Evolutionary conservation across 371 early-diverging fungal genomes (phyloP).

Genomic region (Mucor mucedo): DNA sequence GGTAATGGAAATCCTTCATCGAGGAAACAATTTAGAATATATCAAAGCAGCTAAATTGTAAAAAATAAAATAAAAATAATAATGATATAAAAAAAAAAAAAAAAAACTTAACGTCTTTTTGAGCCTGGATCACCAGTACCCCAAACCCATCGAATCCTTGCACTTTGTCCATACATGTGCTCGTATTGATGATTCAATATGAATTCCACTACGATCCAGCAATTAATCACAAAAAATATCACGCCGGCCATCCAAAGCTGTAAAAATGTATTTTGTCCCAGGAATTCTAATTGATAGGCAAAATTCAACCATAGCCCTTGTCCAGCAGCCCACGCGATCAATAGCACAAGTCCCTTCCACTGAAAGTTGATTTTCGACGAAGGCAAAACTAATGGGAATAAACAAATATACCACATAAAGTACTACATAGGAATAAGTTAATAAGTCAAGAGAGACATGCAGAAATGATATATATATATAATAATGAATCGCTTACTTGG

Average conservation of each 20-base stretch:
- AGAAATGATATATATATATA: not conserved
- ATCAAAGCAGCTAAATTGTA: slow-evolving; percentile 25
- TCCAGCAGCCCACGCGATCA: slow-evolving; percentile 74
- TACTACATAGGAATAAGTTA: slow-evolving; percentile 65
- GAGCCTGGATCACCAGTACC: slow-evolving; percentile 51
- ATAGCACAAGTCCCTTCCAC: slow-evolving; percentile 63
- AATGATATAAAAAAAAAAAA: not conserved
- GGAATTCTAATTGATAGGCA: slow-evolving; percentile 88
- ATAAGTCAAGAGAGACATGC: not conserved
- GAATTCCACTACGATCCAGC: slow-evolving; percentile 72
- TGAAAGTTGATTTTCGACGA: slow-evolving; percentile 56
- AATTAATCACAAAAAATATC: slow-evolving; percentile 69
- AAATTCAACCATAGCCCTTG: slow-evolving; percentile 85
- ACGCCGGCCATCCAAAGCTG: slow-evolving; percentile 75
- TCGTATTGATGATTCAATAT: slow-evolving; percentile 62
- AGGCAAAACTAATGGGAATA: slow-evolving; percentile 87
- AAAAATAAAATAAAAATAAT: not conserved
- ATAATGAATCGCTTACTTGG: slow-evolving; percentile 69
- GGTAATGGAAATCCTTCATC: slow-evolving; percentile 31
- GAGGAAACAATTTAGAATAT: slow-evolving; percentile 25
- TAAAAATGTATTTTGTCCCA: slow-evolving; percentile 82
- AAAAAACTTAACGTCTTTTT: slow-evolving; percentile 11
- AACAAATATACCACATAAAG: slow-evolving; percentile 98
- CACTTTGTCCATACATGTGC: slow-evolving; percentile 55
- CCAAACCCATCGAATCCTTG: slow-evolving; percentile 63